Evolutionary conservation across 2,329 filamentous ascomycete species (phyloP).

Genomic region (Microthyrium microscopicum): DNA sequence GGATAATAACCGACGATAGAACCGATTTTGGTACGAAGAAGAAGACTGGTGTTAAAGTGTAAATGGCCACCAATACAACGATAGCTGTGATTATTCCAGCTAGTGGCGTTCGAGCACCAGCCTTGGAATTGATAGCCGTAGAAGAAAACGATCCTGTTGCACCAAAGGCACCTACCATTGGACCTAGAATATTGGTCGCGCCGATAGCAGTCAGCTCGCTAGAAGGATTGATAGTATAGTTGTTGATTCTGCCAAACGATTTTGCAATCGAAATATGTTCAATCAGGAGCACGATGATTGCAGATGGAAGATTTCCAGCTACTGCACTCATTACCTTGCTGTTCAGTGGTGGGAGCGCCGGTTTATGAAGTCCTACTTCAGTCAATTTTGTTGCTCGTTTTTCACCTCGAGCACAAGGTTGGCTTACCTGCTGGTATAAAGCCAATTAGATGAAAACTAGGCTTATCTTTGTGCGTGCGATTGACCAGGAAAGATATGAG

Average conservation of each 20-base stretch:
- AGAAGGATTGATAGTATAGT: conserved; percentile 91
- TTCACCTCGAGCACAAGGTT: not conserved
- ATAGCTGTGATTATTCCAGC: conserved; percentile 76
- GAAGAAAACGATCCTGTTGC: conserved; percentile 90
- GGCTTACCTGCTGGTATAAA: conserved; percentile 50
- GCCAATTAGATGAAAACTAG: conserved; percentile 45
- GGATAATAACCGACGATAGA: conserved; percentile 59
- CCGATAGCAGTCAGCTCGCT: conserved; percentile 93
- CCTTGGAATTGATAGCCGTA: conserved; percentile 93
- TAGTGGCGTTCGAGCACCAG: conserved; percentile 79
- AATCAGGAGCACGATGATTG: conserved; percentile 71
- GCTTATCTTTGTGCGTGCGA: conserved; percentile 21
- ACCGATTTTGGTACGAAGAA: conserved; percentile 78
- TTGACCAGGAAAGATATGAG: conserved; percentile 66
- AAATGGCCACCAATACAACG: conserved; percentile 77
- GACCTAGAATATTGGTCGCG: conserved; percentile 72
- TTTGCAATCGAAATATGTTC: conserved; percentile 94
- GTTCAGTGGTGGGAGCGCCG: conserved; percentile 50
- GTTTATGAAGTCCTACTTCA: conserved; percentile 50
- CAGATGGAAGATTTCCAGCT: conserved; percentile 52
- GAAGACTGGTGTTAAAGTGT: conserved; percentile 74
- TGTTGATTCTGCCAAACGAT: conserved; percentile 88
- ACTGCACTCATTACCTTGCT: conserved; percentile 46
- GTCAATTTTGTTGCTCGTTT: not conserved
- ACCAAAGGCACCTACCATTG: conserved; percentile 82